These are phyloP conservation scores for Populus deltoides DNA, from an alignment of 345 rosid genomes.

Conservation along the genomic window DNA sequence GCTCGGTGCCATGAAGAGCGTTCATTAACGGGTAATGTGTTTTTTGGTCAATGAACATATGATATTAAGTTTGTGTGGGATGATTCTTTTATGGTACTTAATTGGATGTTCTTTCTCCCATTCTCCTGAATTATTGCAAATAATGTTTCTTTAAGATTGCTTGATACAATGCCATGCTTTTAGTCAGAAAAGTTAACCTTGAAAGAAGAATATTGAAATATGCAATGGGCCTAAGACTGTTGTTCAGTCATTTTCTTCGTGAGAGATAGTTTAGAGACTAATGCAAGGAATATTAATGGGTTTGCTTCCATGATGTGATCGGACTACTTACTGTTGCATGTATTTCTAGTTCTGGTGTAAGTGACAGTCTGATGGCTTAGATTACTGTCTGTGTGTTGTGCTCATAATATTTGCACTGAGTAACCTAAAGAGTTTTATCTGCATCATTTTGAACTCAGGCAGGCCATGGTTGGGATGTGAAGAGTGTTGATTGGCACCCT, in stretches of 20 bases:
- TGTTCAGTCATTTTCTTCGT: neutral
- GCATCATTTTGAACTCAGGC: slow-evolving; percentile 78
- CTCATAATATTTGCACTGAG: slow-evolving; percentile 2
- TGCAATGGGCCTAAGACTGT: neutral
- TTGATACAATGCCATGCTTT: neutral
- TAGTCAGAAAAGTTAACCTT: neutral
- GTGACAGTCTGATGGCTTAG: neutral
- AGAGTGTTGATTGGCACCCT: slow-evolving; percentile 99
- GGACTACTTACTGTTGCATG: neutral
- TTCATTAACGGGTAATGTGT: slow-evolving; percentile 86
- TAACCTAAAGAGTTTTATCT: slow-evolving; percentile 43
- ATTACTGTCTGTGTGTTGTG: slow-evolving; percentile 1
- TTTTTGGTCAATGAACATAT: slow-evolving; percentile 11
- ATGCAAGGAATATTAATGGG: neutral
- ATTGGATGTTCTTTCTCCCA: neutral
- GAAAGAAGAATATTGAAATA: neutral
- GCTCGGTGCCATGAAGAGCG: slow-evolving; percentile 91
- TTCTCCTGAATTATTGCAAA: neutral
- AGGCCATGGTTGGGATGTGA: slow-evolving; percentile 99
- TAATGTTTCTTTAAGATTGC: neutral
- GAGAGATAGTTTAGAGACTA: neutral
- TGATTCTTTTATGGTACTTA: neutral
- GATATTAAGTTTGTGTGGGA: slow-evolving; percentile 1
- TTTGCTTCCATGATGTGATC: neutral
- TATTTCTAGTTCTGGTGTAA: neutral